Conservation (phyloP, 2,329 filamentous ascomycete species). For the Sarocladiaceae sp. region DNA sequence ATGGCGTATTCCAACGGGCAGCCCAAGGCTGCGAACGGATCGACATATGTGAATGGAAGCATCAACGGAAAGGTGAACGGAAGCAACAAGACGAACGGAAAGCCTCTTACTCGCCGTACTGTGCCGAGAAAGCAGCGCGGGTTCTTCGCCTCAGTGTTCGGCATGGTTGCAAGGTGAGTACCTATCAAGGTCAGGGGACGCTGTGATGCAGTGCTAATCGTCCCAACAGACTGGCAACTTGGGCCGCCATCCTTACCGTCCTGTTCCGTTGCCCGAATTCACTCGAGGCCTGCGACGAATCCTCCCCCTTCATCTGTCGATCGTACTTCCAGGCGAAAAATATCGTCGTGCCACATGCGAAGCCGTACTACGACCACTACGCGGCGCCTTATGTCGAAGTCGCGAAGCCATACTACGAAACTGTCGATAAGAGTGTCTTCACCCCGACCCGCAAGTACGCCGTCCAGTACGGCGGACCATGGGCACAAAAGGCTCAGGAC, state of each 20-base stretch:
- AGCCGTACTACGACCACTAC: constrained; percentile 83
- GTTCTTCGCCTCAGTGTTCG: constrained; percentile 37
- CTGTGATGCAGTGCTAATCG: constrained; percentile 11
- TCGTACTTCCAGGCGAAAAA: constrained; percentile 69
- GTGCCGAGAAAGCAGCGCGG: constrained; percentile 19
- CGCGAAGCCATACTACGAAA: constrained; percentile 70
- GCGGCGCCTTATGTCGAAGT: constrained; percentile 77
- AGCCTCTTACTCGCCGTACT: constrained; percentile 16
- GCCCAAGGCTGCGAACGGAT: constrained; percentile 35
- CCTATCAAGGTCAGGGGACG: neutral
- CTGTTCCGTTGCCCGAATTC: constrained; percentile 77
- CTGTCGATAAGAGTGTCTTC: constrained; percentile 60
- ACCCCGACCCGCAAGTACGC: constrained; percentile 63
- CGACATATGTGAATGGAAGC: constrained; percentile 28
- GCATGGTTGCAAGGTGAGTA: constrained; percentile 50
- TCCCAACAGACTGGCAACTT: constrained; percentile 65
- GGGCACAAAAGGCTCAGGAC: constrained; percentile 62
- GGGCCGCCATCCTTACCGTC: constrained; percentile 80
- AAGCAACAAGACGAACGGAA: constrained; percentile 21
- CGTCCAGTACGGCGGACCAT: constrained; percentile 71
- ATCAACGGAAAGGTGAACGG: constrained; percentile 16
- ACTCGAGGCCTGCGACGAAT: constrained; percentile 60
- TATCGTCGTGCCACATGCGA: constrained; percentile 65
- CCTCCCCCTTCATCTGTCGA: constrained; percentile 75
- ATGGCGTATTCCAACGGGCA: constrained; percentile 20